Percentiles rank a stretch among this genome's conserved stretches.
phyloP scores from a whole-genome alignment of 176 grass and related monocot genomes.

The Triticum turgidum region DNA sequence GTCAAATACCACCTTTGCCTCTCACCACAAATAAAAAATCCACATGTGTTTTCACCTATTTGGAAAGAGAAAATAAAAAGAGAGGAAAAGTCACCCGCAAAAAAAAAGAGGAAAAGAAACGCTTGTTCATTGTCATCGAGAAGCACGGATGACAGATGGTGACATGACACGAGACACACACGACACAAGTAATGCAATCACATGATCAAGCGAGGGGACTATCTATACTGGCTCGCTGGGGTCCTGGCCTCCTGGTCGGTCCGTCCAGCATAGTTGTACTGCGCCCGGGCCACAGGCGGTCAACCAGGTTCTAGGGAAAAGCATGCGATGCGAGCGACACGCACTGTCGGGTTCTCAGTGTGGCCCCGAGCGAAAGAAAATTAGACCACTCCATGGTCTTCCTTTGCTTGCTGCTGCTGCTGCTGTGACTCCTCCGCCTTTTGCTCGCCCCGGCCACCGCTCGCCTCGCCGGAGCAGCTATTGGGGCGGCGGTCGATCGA shows the following conservation, averaged over 20 bases:
- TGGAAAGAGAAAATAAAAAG: too few species aligned
- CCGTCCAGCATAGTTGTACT: neutral
- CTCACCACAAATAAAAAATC: too few species aligned
- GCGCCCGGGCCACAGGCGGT: neutral
- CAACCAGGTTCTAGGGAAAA: conserved; percentile 27
- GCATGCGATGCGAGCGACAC: neutral
- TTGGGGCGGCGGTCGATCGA: too few species aligned
- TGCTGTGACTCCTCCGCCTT: neutral
- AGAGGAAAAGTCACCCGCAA: too few species aligned
- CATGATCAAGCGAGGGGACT: neutral
- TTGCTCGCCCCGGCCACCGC: too few species aligned
- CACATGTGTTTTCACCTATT: too few species aligned
- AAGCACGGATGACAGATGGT: neutral
- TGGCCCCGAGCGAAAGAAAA: conserved; percentile 7
- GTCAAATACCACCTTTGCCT: neutral
- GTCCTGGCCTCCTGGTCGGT: neutral
- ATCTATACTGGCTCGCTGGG: neutral
- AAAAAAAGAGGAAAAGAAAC: too few species aligned
- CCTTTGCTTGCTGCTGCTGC: neutral
- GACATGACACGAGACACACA: neutral
- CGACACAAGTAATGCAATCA: neutral
- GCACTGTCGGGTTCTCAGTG: neutral
- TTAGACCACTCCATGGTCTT: neutral
- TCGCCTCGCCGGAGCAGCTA: too few species aligned
- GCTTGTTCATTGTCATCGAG: too few species aligned